These are phyloP conservation scores for Ganoderma multipileum DNA, from an alignment of 1,284 basidiomycete species.

Conservation along the genomic window DNA sequence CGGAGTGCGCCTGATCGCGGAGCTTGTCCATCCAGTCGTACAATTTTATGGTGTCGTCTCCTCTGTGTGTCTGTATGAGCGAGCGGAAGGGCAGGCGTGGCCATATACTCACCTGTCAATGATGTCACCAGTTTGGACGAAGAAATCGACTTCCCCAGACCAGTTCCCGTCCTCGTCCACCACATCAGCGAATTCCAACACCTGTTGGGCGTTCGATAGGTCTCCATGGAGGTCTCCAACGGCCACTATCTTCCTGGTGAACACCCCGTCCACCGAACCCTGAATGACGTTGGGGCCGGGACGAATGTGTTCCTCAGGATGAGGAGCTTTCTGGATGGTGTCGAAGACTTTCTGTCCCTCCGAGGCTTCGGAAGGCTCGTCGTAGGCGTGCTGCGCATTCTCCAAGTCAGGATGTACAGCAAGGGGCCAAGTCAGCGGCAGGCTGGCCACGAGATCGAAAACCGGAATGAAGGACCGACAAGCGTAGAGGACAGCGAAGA, in stretches of 20 bases:
- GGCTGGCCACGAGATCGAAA: conserved; percentile 32
- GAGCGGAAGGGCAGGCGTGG: neutral
- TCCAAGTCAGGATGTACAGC: conserved; percentile 35
- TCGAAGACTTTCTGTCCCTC: neutral
- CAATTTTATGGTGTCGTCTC: conserved; percentile 85
- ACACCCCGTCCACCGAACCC: conserved; percentile 24
- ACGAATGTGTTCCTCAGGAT: conserved; percentile 8
- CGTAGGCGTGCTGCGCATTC: conserved; percentile 18
- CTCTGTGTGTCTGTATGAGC: conserved; percentile 51
- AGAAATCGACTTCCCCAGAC: conserved; percentile 80
- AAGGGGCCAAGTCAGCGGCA: conserved; percentile 37
- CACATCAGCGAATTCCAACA: conserved; percentile 80
- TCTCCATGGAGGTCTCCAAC: conserved; percentile 88
- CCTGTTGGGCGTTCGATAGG: conserved; percentile 70
- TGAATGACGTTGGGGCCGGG: neutral
- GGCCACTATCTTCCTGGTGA: conserved; percentile 66
- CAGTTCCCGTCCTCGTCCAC: conserved; percentile 75
- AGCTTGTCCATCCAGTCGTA: conserved; percentile 85
- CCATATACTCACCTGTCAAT: conserved; percentile 71
- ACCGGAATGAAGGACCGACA: conserved; percentile 34
- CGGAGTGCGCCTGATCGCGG: conserved; percentile 72
- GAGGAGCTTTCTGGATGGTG: conserved; percentile 25
- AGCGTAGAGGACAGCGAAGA: conserved; percentile 33
- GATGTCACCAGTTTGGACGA: conserved; percentile 95
- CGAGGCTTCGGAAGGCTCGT: conserved; percentile 14